Conservation (phyloP, 78 protist genomes). For the Parvularia atlantis region DNA sequence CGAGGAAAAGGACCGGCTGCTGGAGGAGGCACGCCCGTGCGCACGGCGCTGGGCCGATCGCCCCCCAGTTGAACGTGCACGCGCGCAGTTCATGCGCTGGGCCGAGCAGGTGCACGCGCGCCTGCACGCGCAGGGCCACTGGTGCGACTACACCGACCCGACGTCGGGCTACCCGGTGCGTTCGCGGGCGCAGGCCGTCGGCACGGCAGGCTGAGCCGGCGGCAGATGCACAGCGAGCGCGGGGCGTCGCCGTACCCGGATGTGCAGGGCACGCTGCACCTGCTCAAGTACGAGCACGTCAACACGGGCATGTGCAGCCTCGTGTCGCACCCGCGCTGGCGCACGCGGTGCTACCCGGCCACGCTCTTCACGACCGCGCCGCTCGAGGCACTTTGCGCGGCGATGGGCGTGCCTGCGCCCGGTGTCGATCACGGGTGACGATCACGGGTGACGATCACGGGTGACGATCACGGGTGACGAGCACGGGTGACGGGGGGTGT, state of each 20-base stretch:
- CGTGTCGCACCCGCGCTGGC: conserved; percentile 8
- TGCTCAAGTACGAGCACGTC: not conserved
- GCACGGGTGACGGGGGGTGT: too few relatives aligned
- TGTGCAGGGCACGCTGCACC: not conserved
- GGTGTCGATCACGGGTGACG: too few relatives aligned
- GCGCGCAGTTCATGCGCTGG: not conserved
- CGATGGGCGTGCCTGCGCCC: too few relatives aligned
- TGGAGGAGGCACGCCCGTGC: not conserved
- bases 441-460: too few relatives aligned
- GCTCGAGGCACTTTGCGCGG: not conserved
- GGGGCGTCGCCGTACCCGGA: not conserved
- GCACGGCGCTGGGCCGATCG: not conserved
- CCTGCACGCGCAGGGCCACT: not conserved
- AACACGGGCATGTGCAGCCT: not conserved
- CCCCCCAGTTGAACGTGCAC: not conserved
- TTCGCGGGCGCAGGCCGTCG: not conserved
- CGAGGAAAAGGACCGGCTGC: not conserved
- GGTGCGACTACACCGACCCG: conserved; percentile 1
- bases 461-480: too few relatives aligned
- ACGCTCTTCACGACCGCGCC: conserved; percentile 12
- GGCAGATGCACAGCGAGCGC: not conserved
- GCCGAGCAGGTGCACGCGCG: not conserved
- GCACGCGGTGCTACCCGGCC: not conserved
- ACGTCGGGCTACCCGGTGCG: conserved; percentile 1
- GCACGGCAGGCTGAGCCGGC: too few relatives aligned